Conservation (phyloP, 768 basidiomycete species). For the Amyloporia xantha region DNA sequence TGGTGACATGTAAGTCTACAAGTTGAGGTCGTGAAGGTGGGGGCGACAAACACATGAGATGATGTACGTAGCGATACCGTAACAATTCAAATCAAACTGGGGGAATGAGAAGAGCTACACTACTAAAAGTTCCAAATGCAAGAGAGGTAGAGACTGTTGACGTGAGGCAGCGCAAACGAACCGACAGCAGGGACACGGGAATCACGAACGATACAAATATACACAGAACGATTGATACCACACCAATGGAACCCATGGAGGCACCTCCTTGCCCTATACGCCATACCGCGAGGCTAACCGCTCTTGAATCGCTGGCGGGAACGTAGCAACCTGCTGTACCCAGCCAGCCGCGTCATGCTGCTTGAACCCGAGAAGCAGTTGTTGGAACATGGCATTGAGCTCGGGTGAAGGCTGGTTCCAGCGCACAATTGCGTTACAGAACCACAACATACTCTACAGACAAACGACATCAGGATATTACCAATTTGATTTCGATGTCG, state of each 20-base stretch:
- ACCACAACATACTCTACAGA: constrained; percentile 83
- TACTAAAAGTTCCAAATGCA: constrained; percentile 10
- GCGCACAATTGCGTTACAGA: constrained; percentile 95
- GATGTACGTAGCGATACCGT: too few species aligned
- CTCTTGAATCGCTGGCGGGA: constrained; percentile 87
- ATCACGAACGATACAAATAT: not conserved
- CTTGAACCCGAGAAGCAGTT: constrained; percentile 86
- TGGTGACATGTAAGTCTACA: too few species aligned
- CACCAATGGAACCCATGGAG: too few species aligned
- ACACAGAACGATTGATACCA: not conserved
- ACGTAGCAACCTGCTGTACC: constrained; percentile 73
- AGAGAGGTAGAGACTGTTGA: constrained; percentile 3
- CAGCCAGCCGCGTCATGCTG: constrained; percentile 80
- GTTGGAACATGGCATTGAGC: constrained; percentile 90
- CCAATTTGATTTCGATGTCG: constrained; percentile 1
- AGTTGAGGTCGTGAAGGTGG: too few species aligned
- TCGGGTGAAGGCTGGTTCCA: constrained; percentile 92
- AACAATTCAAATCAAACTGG: too few species aligned
- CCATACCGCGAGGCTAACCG: constrained; percentile 82
- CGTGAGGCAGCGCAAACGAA: not conserved
- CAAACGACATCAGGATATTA: constrained; percentile 23
- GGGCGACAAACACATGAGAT: too few species aligned
- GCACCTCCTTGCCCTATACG: constrained; percentile 39
- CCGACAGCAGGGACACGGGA: not conserved
- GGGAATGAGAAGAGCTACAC: not conserved